Evolutionary conservation across 371 early-diverging fungal genomes (phyloP), one percentile per base, ranked within the genome.

Genomic region (Apophysomyces ossiformis): DNA sequence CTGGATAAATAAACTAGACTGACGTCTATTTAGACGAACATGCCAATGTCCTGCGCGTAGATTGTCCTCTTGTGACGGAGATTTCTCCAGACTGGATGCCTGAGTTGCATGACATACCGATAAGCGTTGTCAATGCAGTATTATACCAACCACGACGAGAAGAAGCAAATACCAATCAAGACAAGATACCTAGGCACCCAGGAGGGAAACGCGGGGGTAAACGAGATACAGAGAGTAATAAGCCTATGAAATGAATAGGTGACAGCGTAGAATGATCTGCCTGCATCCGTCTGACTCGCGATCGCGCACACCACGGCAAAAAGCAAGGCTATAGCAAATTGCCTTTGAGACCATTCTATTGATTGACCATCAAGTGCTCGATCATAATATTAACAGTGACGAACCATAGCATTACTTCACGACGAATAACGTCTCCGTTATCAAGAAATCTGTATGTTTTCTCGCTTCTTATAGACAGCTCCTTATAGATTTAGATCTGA

Each of bases 91-190:
- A 90, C 65, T 85, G 82, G 69, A 88, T 90, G 37, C 89, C 91
- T 0, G 92, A 89, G 47, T 74, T 91, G 45, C 87, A 89, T 71
- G 92, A 91, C 70, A 84, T 91, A 41, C 88, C 92, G 13, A 89
- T 91, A 44, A 81, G 87, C 21, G 73, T 89, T 50, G 89, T 88
- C 50, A 91, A 90, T 74, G 81, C 79, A 1, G 76, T 83, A 57
- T 68, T 90, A 7, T 89, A 89, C 63, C 83, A 78, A 13, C 66
- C 77, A 57, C 68, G 37, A 69, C 35, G 70, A 5, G 54, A 21
- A 7, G 21, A n/a, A 9, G 0, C 8, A 21, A 50, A 26, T 50
- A 21, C 21, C 21, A 11, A 21, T 8, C 54, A 50, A 21, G 9
- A 50, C n/a, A 50, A 26, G 21, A 50, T 21, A 50, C 8, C 35